Evolutionary conservation across 345 rosid species (phyloP), one percentile per base, ranked within the genome.

Genomic region (Corchorus capsularis): DNA sequence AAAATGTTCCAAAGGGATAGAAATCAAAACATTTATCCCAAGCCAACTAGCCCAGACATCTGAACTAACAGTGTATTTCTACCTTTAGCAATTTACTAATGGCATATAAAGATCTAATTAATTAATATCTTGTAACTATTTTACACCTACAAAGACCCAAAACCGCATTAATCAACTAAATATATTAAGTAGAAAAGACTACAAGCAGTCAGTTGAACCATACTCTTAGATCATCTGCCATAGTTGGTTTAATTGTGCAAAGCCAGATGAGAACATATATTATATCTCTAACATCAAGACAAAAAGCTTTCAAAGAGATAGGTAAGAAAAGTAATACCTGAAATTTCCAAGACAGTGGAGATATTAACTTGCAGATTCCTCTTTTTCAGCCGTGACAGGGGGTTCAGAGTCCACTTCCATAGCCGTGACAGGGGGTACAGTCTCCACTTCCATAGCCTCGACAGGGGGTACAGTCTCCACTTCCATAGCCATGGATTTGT

Each of bases 351-450:
- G 67, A 34, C 52, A 62, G 12, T 39, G 32, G 0, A 64, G 55
- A 71, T 16, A 80, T 61, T 47, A 75, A 7, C 76, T 74, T 72
- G 90, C 81, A 62, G 82, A 81, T 78, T 85, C 91, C 73, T 82
- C 83, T 63, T 85, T 82, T 61, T 77, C 75, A 1, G 79, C 64
- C 52, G 71, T 75, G 9, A 63, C 77, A 81, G 82, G 72, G 13
- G 83, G 81, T 10, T 37, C 61, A 71, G 77, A 75, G 64, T 73
- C 76, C 8, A 8, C 60, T 43, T 34, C 76, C 0, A 13, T 11
- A 19, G 76, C 46, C 1, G 19, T 43, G n/a, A 63, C 77, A 81
- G 82, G 75, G 13, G 83, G 72, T 72, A 89, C 81, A 62, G 82
- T 79, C 76, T 85, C 91, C 73, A 81, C 83, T 63, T 85, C 83